Conservation (phyloP, 75 land plant species). For the Pinus tabuliformis region DNA sequence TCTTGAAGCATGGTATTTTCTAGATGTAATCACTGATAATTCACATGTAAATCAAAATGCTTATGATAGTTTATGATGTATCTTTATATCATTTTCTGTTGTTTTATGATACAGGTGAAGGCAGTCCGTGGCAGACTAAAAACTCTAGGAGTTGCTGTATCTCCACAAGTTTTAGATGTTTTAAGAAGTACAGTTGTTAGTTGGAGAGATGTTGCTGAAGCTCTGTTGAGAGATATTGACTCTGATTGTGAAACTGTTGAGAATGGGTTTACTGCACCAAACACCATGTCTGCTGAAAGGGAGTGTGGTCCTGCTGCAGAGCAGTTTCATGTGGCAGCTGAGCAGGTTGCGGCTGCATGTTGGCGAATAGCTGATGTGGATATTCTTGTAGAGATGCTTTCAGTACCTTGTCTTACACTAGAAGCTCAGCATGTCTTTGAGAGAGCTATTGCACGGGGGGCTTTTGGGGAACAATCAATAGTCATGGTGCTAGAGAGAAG, state of each 20-base stretch:
- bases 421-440: conserved; percentile 91
- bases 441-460: conserved; percentile 74
- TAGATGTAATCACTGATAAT: not conserved
- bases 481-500: conserved; percentile 86
- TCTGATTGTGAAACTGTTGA: conserved; percentile 53
- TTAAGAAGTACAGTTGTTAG: conserved; percentile 62
- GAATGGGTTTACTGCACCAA: conserved; percentile 29
- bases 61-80: not conserved
- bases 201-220: conserved; percentile 73
- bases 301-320: conserved; percentile 42
- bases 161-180: conserved; percentile 76
- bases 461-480: conserved; percentile 67
- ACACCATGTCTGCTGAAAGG: conserved; percentile 31
- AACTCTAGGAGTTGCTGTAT: conserved; percentile 67
- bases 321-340: conserved; percentile 42
- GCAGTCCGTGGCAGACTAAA: conserved; percentile 76
- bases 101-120: conserved; percentile 46
- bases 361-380: conserved; percentile 79
- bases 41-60: not conserved
- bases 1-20: not conserved
- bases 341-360: conserved; percentile 43
- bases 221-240: conserved; percentile 79
- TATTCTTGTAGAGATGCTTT: conserved; percentile 85
- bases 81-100: not conserved
- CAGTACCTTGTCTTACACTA: conserved; percentile 60